Evolutionary conservation across 345 rosid genomes (phyloP).

Genomic region (Sapria himalayana): DNA sequence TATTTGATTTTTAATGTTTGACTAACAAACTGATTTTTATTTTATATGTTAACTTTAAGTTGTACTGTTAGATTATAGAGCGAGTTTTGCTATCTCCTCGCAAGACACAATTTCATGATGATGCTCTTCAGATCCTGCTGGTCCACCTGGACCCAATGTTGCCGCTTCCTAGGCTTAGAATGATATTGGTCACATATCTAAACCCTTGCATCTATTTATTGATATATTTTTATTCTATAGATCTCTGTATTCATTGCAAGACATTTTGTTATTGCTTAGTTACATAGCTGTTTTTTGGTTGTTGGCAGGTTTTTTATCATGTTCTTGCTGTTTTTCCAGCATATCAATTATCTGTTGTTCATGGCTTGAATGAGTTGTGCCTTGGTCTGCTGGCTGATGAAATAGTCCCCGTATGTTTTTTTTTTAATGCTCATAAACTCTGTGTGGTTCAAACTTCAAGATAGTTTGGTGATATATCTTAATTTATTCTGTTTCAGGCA

Average conservation of each 20-base stretch:
- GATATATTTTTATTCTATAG: slow-evolving; percentile 2
- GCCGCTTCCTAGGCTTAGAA: slow-evolving; percentile 84
- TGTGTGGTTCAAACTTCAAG: background rate
- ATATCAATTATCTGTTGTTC: slow-evolving; percentile 58
- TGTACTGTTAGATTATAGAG: slow-evolving; percentile 72
- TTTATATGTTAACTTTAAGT: slow-evolving; percentile 4
- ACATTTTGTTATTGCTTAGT: slow-evolving; percentile 4
- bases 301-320: slow-evolving; percentile 80
- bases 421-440: background rate
- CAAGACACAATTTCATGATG: slow-evolving; percentile 71
- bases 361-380: slow-evolving; percentile 84
- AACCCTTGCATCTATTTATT: slow-evolving; percentile 3
- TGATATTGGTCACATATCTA: slow-evolving; percentile 54
- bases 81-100: slow-evolving; percentile 48
- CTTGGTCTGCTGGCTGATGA: slow-evolving; percentile 78
- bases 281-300: slow-evolving; percentile 7
- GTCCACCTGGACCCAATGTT: slow-evolving; percentile 80
- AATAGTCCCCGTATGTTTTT: slow-evolving; percentile 49
- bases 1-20: background rate
- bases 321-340: slow-evolving; percentile 74
- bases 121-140: slow-evolving; percentile 57
- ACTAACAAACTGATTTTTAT: slow-evolving; percentile 4
- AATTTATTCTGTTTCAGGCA: slow-evolving; percentile 35
- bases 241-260: background rate
- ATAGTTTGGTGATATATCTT: slow-evolving; percentile 3